phyloP scores from a whole-genome alignment of 768 basidiomycete species.

The Myochromella boudieri region DNA sequence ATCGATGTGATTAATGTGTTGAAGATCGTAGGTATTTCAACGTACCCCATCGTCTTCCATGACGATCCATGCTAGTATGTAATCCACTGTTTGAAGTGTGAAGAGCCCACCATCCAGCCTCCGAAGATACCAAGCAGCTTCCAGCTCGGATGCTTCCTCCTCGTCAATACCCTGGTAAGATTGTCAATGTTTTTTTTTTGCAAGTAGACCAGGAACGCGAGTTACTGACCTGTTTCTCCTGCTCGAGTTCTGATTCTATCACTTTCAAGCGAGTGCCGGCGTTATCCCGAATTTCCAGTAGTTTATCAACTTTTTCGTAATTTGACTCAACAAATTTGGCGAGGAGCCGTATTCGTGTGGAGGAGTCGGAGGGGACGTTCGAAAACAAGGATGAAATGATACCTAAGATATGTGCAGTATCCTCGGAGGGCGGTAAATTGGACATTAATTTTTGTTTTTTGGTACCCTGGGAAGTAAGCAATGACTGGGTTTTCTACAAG shows the following conservation, averaged over 20 bases:
- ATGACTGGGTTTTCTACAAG: slow-evolving; percentile 13
- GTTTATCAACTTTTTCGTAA: slow-evolving; percentile 93
- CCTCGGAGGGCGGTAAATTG: slow-evolving; percentile 64
- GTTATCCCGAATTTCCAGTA: slow-evolving; percentile 82
- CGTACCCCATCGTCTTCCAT: slow-evolving; percentile 99
- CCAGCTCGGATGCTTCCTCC: slow-evolving; percentile 61
- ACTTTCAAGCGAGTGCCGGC: slow-evolving; percentile 58
- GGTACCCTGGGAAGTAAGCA: slow-evolving; percentile 29
- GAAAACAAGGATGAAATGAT: slow-evolving; percentile 86
- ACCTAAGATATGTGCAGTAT: slow-evolving; percentile 84
- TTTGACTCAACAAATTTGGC: slow-evolving; percentile 92
- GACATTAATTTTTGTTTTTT: slow-evolving; percentile 65
- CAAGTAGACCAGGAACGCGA: neutral
- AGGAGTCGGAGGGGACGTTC: slow-evolving; percentile 84
- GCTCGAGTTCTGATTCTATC: slow-evolving; percentile 66
- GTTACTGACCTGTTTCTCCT: slow-evolving; percentile 59
- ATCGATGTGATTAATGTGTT: slow-evolving; percentile 1
- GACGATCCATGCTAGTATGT: slow-evolving; percentile 89
- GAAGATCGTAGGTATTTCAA: slow-evolving; percentile 8
- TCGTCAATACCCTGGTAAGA: slow-evolving; percentile 53
- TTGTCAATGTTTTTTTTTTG: slow-evolving; percentile 1
- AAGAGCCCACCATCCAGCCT: slow-evolving; percentile 86
- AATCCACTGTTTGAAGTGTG: slow-evolving; percentile 89
- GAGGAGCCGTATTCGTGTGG: slow-evolving; percentile 75
- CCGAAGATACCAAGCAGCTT: slow-evolving; percentile 82